Percentiles rank a stretch among this genome's conserved stretches.
phyloP scores from a whole-genome alignment of 495 filamentous ascomycete species.

The Podospora tetraspora region DNA sequence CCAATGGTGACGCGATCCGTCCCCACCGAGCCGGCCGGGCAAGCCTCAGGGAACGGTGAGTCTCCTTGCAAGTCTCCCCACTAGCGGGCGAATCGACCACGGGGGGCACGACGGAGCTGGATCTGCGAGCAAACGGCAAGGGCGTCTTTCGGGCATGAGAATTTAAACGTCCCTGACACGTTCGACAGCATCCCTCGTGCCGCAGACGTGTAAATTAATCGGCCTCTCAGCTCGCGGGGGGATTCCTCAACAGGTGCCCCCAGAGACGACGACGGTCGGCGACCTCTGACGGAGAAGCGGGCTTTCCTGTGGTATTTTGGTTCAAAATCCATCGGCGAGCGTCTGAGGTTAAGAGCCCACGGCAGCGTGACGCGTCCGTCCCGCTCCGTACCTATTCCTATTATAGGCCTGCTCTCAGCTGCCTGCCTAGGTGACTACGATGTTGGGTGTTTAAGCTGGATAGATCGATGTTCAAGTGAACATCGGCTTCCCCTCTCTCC shows the following conservation, averaged over 20 bases:
- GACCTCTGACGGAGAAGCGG: neutral
- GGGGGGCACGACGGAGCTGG: neutral
- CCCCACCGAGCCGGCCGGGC: slow-evolving; percentile 14
- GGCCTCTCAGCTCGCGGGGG: slow-evolving; percentile 1
- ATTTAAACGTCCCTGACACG: neutral
- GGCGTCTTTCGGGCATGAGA: neutral
- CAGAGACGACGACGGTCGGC: neutral
- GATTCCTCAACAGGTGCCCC: neutral
- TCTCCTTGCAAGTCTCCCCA: slow-evolving; percentile 1
- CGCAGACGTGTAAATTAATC: slow-evolving; percentile 8
- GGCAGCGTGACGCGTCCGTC: neutral
- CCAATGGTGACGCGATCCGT: slow-evolving; percentile 39
- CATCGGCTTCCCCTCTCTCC: neutral
- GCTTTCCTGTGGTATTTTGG: neutral
- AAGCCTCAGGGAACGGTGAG: slow-evolving; percentile 6
- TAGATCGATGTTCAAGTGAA: neutral
- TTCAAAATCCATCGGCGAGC: neutral
- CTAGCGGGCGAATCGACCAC: neutral
- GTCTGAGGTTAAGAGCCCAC: slow-evolving; percentile 10
- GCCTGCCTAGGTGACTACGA: neutral
- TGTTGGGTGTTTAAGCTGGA: neutral
- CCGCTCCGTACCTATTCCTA: slow-evolving; percentile 7
- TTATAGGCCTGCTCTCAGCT: slow-evolving; percentile 10
- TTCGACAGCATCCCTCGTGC: neutral
- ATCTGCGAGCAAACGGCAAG: slow-evolving; percentile 11